A percentile compares a stretch with the other conserved stretches of the same genome.
Evolutionary conservation across 805 yeast species (phyloP).

Genomic region (Hermanozyma aechmeae): DNA sequence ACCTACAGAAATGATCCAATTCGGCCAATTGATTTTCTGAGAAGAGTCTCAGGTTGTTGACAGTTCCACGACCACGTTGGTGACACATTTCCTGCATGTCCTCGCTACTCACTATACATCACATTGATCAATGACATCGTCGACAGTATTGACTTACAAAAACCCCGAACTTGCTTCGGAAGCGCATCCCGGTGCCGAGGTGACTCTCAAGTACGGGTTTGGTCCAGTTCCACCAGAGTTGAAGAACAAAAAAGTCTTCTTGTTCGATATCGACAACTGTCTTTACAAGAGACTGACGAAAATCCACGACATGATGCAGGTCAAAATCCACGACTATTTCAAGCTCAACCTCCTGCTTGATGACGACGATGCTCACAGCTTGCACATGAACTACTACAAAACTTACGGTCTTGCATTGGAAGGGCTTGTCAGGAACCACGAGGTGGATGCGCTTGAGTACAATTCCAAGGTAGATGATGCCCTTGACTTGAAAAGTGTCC

Average conservation of each 20-base stretch:
- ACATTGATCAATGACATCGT: conserved; percentile 1
- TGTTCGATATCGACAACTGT: conserved; percentile 92
- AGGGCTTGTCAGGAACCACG: conserved; percentile 64
- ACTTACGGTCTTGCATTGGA: conserved; percentile 90
- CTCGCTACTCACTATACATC: conserved; percentile 1
- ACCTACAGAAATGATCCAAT: background rate
- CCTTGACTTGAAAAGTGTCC: conserved; percentile 72
- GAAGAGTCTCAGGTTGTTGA: background rate
- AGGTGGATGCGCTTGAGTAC: conserved; percentile 82
- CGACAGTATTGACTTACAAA: conserved; percentile 3
- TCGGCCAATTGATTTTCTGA: background rate
- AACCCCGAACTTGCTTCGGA: conserved; percentile 7
- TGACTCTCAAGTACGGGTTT: conserved; percentile 9
- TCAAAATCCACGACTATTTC: conserved; percentile 74
- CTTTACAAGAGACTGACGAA: conserved; percentile 64
- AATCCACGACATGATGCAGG: conserved; percentile 84
- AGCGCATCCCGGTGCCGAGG: conserved; percentile 8
- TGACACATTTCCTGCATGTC: conserved; percentile 1
- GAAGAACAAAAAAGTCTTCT: conserved; percentile 36
- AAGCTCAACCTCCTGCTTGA: conserved; percentile 49
- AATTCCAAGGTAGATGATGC: conserved; percentile 88
- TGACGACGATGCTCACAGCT: conserved; percentile 63
- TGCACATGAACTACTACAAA: conserved; percentile 70
- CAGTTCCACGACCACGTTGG: background rate
- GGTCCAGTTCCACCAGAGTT: conserved; percentile 10